These are phyloP conservation scores for Datisca glomerata DNA, from an alignment of 306 rosid genomes.

Conservation along the genomic window DNA sequence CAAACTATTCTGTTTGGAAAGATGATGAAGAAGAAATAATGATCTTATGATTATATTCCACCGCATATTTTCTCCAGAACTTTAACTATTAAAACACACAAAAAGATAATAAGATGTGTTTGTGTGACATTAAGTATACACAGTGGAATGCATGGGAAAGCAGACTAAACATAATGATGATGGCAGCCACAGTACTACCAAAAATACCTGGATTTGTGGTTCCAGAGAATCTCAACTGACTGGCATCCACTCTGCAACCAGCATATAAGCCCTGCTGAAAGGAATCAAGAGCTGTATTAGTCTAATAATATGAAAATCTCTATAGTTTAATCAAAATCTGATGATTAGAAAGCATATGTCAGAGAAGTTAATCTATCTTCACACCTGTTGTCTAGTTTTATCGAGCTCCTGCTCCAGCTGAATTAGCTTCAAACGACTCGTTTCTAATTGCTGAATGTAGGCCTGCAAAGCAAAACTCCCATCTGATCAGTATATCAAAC, in stretches of 20 bases:
- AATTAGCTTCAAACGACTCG: conserved; percentile 67
- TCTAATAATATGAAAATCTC: neutral
- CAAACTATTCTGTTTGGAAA: too few relatives aligned
- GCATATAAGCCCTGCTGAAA: conserved; percentile 53
- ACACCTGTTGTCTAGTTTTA: conserved; percentile 60
- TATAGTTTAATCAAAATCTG: conserved; percentile 4
- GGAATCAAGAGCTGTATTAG: conserved; percentile 14
- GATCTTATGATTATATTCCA: too few relatives aligned
- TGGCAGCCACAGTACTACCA: conserved; percentile 10
- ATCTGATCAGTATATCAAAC: conserved; percentile 10
- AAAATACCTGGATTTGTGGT: conserved; percentile 60
- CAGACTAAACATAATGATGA: conserved; percentile 5
- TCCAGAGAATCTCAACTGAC: conserved; percentile 38
- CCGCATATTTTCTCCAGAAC: too few relatives aligned
- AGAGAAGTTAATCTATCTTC: conserved; percentile 17
- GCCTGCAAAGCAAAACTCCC: conserved; percentile 40
- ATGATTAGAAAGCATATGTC: conserved; percentile 9
- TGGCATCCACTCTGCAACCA: conserved; percentile 41
- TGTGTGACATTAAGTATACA: conserved; percentile 6
- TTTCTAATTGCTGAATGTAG: conserved; percentile 82
- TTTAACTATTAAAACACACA: too few relatives aligned
- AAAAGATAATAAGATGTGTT: too few relatives aligned
- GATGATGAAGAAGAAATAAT: too few relatives aligned
- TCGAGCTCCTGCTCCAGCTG: conserved; percentile 79
- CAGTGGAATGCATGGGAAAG: conserved; percentile 1